Evolutionary conservation across 441 rosid species (phyloP).

Genomic region (Euphorbia corollata): DNA sequence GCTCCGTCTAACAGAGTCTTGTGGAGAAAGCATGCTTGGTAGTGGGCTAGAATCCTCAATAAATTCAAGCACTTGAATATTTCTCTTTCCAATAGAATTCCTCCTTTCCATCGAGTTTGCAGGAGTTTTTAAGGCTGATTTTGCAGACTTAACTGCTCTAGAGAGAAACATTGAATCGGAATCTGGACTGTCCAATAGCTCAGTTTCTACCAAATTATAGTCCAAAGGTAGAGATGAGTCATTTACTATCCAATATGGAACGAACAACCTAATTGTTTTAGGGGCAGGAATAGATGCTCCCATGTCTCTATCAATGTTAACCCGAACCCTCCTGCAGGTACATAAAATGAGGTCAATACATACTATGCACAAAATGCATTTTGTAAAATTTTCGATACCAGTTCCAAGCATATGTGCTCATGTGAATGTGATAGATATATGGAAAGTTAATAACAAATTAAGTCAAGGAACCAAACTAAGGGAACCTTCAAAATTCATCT

Average conservation of each 20-base stretch:
- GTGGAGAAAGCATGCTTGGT: slow-evolving; percentile 98
- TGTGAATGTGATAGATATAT: not conserved
- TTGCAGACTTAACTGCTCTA: slow-evolving; percentile 66
- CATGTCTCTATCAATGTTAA: slow-evolving; percentile 86
- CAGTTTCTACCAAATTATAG: slow-evolving; percentile 87
- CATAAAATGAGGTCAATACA: slow-evolving; percentile 8
- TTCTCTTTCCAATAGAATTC: slow-evolving; percentile 45
- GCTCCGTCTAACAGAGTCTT: slow-evolving; percentile 73
- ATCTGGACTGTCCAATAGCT: slow-evolving; percentile 61
- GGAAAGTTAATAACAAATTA: not conserved
- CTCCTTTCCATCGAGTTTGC: slow-evolving; percentile 50
- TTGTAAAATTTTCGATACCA: not conserved
- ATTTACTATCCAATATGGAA: slow-evolving; percentile 94
- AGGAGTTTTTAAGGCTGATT: slow-evolving; percentile 50
- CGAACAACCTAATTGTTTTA: slow-evolving; percentile 77
- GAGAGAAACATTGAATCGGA: slow-evolving; percentile 50
- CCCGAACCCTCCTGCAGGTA: slow-evolving; percentile 79
- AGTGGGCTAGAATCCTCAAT: slow-evolving; percentile 84
- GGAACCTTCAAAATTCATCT: not conserved
- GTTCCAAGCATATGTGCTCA: not conserved
- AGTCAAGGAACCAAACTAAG: not conserved
- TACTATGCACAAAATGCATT: not conserved
- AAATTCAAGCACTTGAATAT: slow-evolving; percentile 68
- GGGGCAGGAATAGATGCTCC: slow-evolving; percentile 87
- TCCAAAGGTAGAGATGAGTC: slow-evolving; percentile 70